Base-by-base conservation (phyloP, 352 stramenopile genomes). In the Thalassiosira livingstoniorum region DNA sequence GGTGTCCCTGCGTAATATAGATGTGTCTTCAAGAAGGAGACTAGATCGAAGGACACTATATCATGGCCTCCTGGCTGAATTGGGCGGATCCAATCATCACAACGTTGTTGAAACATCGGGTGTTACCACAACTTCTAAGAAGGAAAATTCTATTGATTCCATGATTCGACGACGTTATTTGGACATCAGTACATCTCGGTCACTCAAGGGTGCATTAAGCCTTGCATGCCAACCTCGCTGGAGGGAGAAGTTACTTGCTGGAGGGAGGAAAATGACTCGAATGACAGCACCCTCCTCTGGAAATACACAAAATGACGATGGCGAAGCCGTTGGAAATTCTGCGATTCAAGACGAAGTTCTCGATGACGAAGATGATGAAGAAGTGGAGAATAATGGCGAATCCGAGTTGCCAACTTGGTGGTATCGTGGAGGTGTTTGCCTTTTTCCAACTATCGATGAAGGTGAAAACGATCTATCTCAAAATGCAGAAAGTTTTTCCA, bases 11-110 rank as follows among this genome's bases (percentile, higher is more conserved):
- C 32, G 87, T n/a, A 89, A 90, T 80, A 54, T 91, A 11, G 81
- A 86, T 35, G 69, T 83, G 29, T 54, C 74, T 3, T 88, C 82
- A 29, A 83, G 87, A 55, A 75, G 62, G 54, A 62, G 88, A 65
- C 74, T 94, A 34, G 90, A 95, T 85, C 73, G 90, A 42, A 70
- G 90, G 34, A 93, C 89, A 21, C 62, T 95, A 29, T 95, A 95
- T 68, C 83, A 87, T 55, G 74, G 78, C 11, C 71, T 94, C 10
- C 57, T 95, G 27, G 64, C 91, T 3, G 90, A 95, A 75, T 86
- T 91, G 81, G 82, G 81, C 27, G 81, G 81, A 7, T 75, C 51
- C 5, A 70, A 85, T 65, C 39, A 69, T 64, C 35, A 69, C 45
- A 55, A 65, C 37, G 55, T 11, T 29, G 18, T 4, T 10, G 35